Percentiles rank a stretch among this genome's conserved stretches.
Conservation (phyloP, 371 early-diverging fungal genomes). For the Dichotomocladium elegans region DNA sequence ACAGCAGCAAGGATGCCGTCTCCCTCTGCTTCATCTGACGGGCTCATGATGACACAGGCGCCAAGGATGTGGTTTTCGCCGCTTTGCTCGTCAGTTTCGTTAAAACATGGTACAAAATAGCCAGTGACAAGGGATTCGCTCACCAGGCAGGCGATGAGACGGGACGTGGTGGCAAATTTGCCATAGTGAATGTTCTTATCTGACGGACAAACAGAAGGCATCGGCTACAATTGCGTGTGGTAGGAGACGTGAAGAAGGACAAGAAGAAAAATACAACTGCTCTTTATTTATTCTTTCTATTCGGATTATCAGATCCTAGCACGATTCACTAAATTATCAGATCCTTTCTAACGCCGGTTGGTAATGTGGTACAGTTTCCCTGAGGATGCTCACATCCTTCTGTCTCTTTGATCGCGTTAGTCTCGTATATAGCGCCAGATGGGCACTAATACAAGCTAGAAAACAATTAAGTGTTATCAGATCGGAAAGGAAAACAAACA, state of each 20-base stretch:
- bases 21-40: too few species aligned
- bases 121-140: constrained; percentile 54
- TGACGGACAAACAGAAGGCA: constrained; percentile 16
- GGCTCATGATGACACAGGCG: constrained; percentile 8
- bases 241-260: not conserved
- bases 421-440: too few species aligned
- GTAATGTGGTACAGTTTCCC: too few species aligned
- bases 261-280: constrained; percentile 1
- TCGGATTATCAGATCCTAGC: too few species aligned
- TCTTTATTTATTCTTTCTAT: too few species aligned
- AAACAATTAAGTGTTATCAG: too few species aligned
- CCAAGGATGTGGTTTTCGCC: constrained; percentile 7
- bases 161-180: constrained; percentile 55
- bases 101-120: constrained; percentile 23
- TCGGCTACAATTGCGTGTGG: not conserved
- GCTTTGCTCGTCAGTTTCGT: not conserved
- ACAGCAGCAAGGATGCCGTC: constrained; percentile 33
- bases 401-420: too few species aligned
- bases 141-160: constrained; percentile 56
- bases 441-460: too few species aligned
- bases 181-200: constrained; percentile 35
- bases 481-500: too few species aligned
- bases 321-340: too few species aligned
- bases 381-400: too few species aligned
- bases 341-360: too few species aligned